Evolutionary conservation across 441 rosid species (phyloP).

Genomic region (Raphanus hybrid): DNA sequence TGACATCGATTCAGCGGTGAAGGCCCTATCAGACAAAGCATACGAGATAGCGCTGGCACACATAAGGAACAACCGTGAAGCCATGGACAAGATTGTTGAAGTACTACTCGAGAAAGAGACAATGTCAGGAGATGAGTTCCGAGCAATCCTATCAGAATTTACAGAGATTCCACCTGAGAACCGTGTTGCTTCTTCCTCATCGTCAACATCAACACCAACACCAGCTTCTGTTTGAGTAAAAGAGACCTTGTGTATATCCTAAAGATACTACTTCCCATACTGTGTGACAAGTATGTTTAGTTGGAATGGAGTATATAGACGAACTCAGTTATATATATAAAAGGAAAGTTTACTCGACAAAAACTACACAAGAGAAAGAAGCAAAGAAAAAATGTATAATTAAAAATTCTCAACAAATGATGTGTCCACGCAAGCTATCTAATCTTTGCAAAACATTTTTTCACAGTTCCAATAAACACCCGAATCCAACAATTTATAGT

Average conservation of each 20-base stretch:
- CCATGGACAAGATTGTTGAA: conserved; percentile 97
- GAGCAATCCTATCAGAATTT: conserved; percentile 87
- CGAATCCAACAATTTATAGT: conserved; percentile 34
- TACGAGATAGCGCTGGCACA: conserved; percentile 79
- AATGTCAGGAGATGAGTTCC: conserved; percentile 82
- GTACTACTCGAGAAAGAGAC: conserved; percentile 91
- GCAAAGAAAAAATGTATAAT: neutral
- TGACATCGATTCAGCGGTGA: conserved; percentile 78
- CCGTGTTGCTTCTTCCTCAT: conserved; percentile 55
- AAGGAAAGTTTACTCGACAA: neutral
- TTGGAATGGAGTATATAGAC: conserved; percentile 25
- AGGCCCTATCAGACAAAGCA: conserved; percentile 78
- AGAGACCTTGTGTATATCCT: conserved; percentile 24
- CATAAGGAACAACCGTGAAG: conserved; percentile 90
- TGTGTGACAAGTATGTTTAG: conserved; percentile 24
- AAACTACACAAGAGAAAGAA: neutral
- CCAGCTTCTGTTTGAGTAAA: conserved; percentile 49
- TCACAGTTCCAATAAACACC: conserved; percentile 37
- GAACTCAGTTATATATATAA: neutral
- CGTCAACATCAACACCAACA: conserved; percentile 38
- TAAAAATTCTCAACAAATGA: conserved; percentile 9
- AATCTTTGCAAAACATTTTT: conserved; percentile 27
- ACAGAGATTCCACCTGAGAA: conserved; percentile 85
- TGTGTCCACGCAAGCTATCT: conserved; percentile 30
- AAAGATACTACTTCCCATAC: conserved; percentile 23